Base-by-base conservation (phyloP, 441 rosid species). In the Theobroma grandiflorum region DNA sequence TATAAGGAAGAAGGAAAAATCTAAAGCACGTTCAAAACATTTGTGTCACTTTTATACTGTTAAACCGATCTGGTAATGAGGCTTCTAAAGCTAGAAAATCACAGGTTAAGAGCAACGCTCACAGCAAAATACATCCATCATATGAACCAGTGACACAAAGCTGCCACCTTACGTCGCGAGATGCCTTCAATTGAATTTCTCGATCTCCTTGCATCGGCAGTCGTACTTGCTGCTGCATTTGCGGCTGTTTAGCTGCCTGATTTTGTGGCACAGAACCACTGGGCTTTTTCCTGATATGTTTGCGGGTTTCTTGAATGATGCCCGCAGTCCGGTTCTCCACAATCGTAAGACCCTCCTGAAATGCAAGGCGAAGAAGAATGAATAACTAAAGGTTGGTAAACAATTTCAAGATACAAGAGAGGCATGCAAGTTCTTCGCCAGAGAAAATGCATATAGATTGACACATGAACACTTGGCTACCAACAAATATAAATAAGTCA, bases 91-190 rank as follows among this genome's bases (percentile, higher is more conserved):
- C 35, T 61, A 78, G 62, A 79, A 20, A 57, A 37, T 63, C 12
- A 68, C 52, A 68, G 62, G 66, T 67, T 73, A 74, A 72, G 43
- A 81, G 72, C 81, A 75, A 84, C 69, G 74, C 74, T 80, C 62
- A 70, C 58, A 79, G 79, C 75, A 81, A 66, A 72, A 58, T 72
- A 71, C 38, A 80, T 81, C 84, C 75, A 84, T 73, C 76, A 84
- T 58, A 87, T 79, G 72, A 85, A 88, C 84, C 80, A 85, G 78
- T 81, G 76, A 88, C 86, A 89, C 84, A 84, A 68, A 86, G 91
- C 85, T 74, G 97, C 89, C 91, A 88, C 93, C 93, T 91, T 91
- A 91, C 95, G 85, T 91, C 95, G 84, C 95, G 93, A 82, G 95
- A 91, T 77, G 95, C 95, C 87, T 91, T 91, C 53, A 90, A 89